These are phyloP conservation scores for Sclerotiophoma versabilis DNA, from an alignment of 2,329 filamentous ascomycete species.

Conservation along the genomic window DNA sequence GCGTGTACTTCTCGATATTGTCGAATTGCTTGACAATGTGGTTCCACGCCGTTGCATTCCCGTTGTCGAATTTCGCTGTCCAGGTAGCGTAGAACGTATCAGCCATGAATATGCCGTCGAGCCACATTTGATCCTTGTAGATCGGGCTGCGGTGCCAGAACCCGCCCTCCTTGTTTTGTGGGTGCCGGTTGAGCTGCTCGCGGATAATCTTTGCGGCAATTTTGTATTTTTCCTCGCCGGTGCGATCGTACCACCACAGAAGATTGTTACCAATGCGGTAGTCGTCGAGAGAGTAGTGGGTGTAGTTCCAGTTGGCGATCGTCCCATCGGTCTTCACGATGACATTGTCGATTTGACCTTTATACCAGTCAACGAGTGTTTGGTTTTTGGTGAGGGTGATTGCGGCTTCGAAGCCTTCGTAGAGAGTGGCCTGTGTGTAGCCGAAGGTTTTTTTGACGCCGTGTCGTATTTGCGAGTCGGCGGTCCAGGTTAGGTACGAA, in stretches of 20 bases:
- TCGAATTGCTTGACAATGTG: slow-evolving; percentile 41
- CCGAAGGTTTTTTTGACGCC: slow-evolving; percentile 7
- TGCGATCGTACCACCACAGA: slow-evolving; percentile 50
- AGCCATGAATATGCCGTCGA: slow-evolving; percentile 57
- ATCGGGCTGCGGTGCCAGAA: slow-evolving; percentile 59
- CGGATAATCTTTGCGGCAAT: slow-evolving; percentile 54
- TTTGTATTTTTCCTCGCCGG: slow-evolving; percentile 53
- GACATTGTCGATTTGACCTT: slow-evolving; percentile 53
- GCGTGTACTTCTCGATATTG: slow-evolving; percentile 26
- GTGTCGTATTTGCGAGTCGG: slow-evolving; percentile 5
- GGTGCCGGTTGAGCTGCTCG: slow-evolving; percentile 54
- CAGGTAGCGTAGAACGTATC: slow-evolving; percentile 39
- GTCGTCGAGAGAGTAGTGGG: slow-evolving; percentile 55
- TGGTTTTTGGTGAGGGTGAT: slow-evolving; percentile 53
- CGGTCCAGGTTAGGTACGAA: slow-evolving; percentile 6
- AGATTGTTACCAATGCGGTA: slow-evolving; percentile 60
- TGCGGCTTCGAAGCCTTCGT: slow-evolving; percentile 53
- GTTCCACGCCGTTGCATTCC: slow-evolving; percentile 47
- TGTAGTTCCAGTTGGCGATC: slow-evolving; percentile 53
- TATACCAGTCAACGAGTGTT: slow-evolving; percentile 53
- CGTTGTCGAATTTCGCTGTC: slow-evolving; percentile 37
- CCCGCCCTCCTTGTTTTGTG: slow-evolving; percentile 57
- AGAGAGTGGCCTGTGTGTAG: slow-evolving; percentile 35
- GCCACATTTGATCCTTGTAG: slow-evolving; percentile 62
- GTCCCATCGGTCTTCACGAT: slow-evolving; percentile 52